phyloP scores from a whole-genome alignment of 371 early-diverging fungal genomes.

The Coemansia sp. region DNA sequence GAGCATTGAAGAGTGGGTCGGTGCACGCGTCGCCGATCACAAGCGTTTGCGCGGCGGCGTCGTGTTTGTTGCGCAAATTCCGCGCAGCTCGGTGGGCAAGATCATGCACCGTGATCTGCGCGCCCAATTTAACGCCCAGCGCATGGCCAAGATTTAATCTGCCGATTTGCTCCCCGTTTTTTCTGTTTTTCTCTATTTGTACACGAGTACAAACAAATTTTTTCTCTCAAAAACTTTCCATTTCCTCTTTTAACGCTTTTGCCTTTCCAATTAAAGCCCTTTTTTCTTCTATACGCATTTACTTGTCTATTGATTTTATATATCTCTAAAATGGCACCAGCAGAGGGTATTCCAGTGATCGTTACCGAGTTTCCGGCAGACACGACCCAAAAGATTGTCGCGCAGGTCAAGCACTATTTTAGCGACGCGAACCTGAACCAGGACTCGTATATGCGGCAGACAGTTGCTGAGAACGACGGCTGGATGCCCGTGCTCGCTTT shows the following conservation, averaged over 20 bases:
- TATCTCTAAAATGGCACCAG: constrained; percentile 24
- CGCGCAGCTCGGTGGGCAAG: constrained; percentile 75
- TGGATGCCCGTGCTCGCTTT: constrained; percentile 58
- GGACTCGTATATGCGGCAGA: constrained; percentile 67
- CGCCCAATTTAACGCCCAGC: constrained; percentile 6
- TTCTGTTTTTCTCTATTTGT: background rate
- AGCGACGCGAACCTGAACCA: constrained; percentile 72
- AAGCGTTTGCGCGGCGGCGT: constrained; percentile 80
- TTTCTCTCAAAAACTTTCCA: background rate
- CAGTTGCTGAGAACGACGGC: constrained; percentile 55
- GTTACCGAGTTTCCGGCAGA: constrained; percentile 22
- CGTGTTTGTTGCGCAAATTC: constrained; percentile 62
- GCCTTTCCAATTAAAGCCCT: background rate
- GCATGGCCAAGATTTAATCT: constrained; percentile 22
- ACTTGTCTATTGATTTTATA: background rate
- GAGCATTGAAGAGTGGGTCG: constrained; percentile 63
- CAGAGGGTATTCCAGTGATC: constrained; percentile 33
- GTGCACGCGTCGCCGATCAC: constrained; percentile 61
- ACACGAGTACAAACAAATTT: too few species aligned
- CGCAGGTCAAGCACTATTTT: constrained; percentile 80
- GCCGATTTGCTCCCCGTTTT: background rate
- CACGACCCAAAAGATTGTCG: constrained; percentile 59
- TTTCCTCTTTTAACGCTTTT: background rate
- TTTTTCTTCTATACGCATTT: background rate
- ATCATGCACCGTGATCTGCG: constrained; percentile 59